Conservation (phyloP, 768 basidiomycete species). For the Trametes sanguinea region DNA sequence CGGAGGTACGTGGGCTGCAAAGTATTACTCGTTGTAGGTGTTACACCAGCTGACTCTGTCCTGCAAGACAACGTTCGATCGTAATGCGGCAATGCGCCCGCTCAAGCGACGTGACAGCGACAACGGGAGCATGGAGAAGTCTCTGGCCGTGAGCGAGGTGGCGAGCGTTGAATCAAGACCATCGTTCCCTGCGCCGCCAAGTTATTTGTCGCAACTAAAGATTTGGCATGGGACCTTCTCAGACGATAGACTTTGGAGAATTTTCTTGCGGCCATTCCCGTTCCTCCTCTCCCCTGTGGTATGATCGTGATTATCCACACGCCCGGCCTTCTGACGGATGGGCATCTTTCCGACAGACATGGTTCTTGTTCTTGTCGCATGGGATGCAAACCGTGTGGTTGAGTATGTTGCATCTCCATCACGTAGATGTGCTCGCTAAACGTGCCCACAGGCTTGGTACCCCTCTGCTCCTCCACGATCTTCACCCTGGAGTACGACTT, state of each 20-base stretch:
- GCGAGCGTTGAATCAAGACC: conserved; percentile 11
- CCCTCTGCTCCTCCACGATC: conserved; percentile 47
- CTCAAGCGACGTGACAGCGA: conserved; percentile 18
- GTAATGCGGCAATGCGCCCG: background rate
- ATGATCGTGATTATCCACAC: background rate
- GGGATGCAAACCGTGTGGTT: conserved; percentile 49
- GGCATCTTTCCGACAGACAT: conserved; percentile 28
- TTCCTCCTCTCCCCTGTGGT: conserved; percentile 45
- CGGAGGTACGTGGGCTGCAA: conserved; percentile 37
- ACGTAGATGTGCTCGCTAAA: conserved; percentile 24
- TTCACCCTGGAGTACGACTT: conserved; percentile 48
- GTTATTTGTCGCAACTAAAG: conserved; percentile 39
- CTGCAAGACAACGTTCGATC: conserved; percentile 39
- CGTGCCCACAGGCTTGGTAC: conserved; percentile 38
- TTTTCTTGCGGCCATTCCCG: conserved; percentile 45
- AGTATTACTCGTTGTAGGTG: too few relatives aligned
- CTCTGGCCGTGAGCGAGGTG: background rate
- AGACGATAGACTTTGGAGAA: conserved; percentile 37
- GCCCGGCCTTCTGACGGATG: background rate
- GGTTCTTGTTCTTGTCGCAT: conserved; percentile 41
- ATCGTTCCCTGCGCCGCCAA: conserved; percentile 21
- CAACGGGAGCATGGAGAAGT: conserved; percentile 19
- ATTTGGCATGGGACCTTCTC: conserved; percentile 43
- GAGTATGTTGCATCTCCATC: conserved; percentile 31
- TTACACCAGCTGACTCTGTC: background rate